Evolutionary conservation across 2,329 filamentous ascomycete species (phyloP).

Genomic region (Amauroascus niger): DNA sequence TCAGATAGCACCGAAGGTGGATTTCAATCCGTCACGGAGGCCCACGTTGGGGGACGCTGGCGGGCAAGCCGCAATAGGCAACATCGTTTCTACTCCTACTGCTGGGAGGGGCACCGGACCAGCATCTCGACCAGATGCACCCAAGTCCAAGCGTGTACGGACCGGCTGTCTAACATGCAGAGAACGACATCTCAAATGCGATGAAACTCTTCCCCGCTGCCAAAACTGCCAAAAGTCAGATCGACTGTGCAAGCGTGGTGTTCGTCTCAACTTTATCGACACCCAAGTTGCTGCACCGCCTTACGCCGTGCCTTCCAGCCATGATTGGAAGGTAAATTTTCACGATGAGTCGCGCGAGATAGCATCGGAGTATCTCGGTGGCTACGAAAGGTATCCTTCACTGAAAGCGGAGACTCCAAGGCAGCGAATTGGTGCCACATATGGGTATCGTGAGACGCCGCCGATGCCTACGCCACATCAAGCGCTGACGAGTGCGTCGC

Average conservation of each 20-base stretch:
- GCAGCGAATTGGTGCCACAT: not conserved
- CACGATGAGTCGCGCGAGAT: conserved; percentile 82
- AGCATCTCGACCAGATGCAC: conserved; percentile 18
- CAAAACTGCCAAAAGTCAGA: conserved; percentile 84
- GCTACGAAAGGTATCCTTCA: conserved; percentile 60
- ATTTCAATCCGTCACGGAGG: conserved; percentile 8
- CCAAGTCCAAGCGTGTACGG: conserved; percentile 72
- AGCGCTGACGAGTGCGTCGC: conserved; percentile 32
- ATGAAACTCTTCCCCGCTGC: conserved; percentile 58
- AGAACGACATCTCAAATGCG: conserved; percentile 83
- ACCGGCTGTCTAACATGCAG: conserved; percentile 87
- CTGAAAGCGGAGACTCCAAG: conserved; percentile 35
- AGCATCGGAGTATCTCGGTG: conserved; percentile 80
- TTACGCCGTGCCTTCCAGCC: conserved; percentile 47
- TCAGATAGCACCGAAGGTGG: conserved; percentile 10
- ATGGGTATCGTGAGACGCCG: conserved; percentile 3
- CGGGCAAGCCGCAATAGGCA: not conserved
- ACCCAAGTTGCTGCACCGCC: conserved; percentile 62
- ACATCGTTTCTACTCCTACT: not conserved
- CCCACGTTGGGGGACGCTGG: conserved; percentile 3
- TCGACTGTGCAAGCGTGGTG: conserved; percentile 71
- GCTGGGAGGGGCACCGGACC: conserved; percentile 4
- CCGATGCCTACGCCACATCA: conserved; percentile 7
- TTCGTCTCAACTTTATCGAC: conserved; percentile 87
- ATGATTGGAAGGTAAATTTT: conserved; percentile 66